Evolutionary conservation across 805 yeast genomes (phyloP), one percentile per base, ranked within the genome.

Genomic region (Candida adriatica): DNA sequence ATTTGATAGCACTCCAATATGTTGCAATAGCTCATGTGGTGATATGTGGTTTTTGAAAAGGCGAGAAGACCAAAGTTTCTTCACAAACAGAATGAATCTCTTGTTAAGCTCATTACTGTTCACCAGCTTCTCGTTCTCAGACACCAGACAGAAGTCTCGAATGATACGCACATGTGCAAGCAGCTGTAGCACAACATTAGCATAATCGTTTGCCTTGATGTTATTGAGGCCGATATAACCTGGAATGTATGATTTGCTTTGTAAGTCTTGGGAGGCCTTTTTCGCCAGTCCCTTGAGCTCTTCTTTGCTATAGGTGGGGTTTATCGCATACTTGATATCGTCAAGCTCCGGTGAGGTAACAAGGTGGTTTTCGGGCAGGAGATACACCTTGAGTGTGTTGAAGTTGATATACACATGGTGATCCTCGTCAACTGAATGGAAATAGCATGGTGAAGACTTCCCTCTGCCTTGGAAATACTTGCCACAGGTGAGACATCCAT

Each of bases 401-500:
- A 83, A 59, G 46, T 70, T 78, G 30, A 83, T 61, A 46, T 60
- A 83, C 2, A 80, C 66, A 49, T 74, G 82, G 47, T 79, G 88
- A 43, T 68, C 64, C 5, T 64, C 70, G 35, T 75, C 66, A 13
- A 83, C 62, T 2, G 86, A 68, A 51, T 84, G 94, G 11, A 61
- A 48, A 45, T 74, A 79, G 0, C 88, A 87, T 15, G 76, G 76
- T 1, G 88, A 72, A n/a, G 68, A 51, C 35, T 55, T 59, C 2
- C 75, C 69, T 16, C 86, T 62, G 1, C 94, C 94, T 43, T 75
- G 79, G 32, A 73, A 68, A 54, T 74, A 84, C 45, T 70, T 76
- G 20, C 88, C 90, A 56, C 94, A 84, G 0, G 66, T 67, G 14
- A 84, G 56, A 48, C 94, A 84, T 19, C 83, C 75, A 46, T 82